Base-by-base conservation (phyloP, 371 early-diverging fungal genomes). In the Actinomortierella ambigua region DNA sequence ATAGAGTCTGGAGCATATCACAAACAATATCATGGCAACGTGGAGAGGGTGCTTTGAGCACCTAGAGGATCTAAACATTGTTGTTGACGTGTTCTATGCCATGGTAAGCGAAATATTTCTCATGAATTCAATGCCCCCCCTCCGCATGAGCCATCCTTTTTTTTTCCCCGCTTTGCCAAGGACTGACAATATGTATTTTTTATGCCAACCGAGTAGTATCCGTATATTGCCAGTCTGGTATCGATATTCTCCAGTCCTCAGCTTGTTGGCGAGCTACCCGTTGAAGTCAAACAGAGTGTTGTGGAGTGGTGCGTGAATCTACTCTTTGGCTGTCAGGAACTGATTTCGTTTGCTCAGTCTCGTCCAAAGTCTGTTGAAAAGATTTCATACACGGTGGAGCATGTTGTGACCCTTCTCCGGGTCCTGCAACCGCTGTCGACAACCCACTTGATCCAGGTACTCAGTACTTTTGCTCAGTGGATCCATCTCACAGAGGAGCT, bases 71-170 rank as follows among this genome's bases (percentile, higher is more conserved):
- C 58, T 59, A 24, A 42, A 50, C 2, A 34, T 73, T 5, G 61
- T 67, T 1, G 28, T 73, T 6, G 75, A 67, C 6, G 61, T 68
- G 3, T 67, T 73, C n/a, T 73, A 73, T 24, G 23, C 75, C 0
- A 57, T 63, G 67, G 75, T 73, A 60, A 53, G 40, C 2, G 2
- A 6, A 39, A 1, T 15, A 9, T 27, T 17, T 4, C 1, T 3
- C n/a, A 0, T 40, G 17, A 14, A 5, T 0, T 39, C 15, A 7
- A n/a, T n/a, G n/a, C n/a, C n/a, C n/a, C n/a, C n/a, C n/a, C n/a
- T n/a, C n/a, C n/a, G n/a, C n/a, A n/a, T n/a, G n/a, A n/a, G n/a
- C n/a, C 34, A 17, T 9, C 26, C 7, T 2, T 18, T 27, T 28
- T n/a, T 11, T 22, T 1, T 11, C 29, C 3, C 13, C 8, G 24